A percentile compares a stretch with the other conserved stretches of the same genome.
phyloP scores from a whole-genome alignment of 106 monocot genomes.

The Phalaenopsis equestris region DNA sequence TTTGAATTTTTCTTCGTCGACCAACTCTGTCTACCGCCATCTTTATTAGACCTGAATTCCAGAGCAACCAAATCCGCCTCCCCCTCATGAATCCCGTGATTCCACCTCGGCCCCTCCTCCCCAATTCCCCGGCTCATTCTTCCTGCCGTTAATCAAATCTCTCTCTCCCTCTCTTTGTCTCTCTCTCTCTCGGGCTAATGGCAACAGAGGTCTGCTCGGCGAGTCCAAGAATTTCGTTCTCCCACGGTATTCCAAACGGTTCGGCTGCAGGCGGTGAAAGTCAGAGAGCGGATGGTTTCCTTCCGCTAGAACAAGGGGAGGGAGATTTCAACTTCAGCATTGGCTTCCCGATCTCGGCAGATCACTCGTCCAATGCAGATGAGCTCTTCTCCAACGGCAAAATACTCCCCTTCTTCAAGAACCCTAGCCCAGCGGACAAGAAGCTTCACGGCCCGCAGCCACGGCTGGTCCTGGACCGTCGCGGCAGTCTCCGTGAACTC shows the following conservation, averaged over 20 bases:
- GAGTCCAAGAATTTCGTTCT: conserved; percentile 15
- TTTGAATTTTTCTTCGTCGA: too few relatives aligned
- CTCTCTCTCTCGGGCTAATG: not conserved
- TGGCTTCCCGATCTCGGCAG: not conserved
- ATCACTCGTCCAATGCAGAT: conserved; percentile 11
- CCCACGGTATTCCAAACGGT: not conserved
- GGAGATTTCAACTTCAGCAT: conserved; percentile 14
- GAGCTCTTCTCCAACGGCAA: conserved; percentile 19
- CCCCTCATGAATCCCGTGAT: too few relatives aligned
- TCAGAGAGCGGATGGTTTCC: not conserved
- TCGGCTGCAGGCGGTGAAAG: not conserved
- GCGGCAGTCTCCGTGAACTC: not conserved
- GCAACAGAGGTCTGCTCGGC: not conserved
- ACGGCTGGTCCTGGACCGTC: not conserved
- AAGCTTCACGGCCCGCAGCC: not conserved
- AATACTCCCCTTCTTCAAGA: conserved; percentile 7
- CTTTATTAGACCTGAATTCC: too few relatives aligned
- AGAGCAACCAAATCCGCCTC: too few relatives aligned
- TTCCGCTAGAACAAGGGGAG: too few relatives aligned
- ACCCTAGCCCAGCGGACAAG: not conserved
- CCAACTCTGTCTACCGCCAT: too few relatives aligned
- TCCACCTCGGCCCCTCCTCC: too few relatives aligned
- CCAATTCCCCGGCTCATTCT: too few relatives aligned
- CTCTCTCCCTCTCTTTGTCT: not conserved
- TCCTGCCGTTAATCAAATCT: too few relatives aligned